Percentiles rank a stretch among this genome's conserved stretches.
These are phyloP conservation scores for Lipomyces oligophaga DNA, from an alignment of 805 yeast genomes.

Conservation along the genomic window DNA sequence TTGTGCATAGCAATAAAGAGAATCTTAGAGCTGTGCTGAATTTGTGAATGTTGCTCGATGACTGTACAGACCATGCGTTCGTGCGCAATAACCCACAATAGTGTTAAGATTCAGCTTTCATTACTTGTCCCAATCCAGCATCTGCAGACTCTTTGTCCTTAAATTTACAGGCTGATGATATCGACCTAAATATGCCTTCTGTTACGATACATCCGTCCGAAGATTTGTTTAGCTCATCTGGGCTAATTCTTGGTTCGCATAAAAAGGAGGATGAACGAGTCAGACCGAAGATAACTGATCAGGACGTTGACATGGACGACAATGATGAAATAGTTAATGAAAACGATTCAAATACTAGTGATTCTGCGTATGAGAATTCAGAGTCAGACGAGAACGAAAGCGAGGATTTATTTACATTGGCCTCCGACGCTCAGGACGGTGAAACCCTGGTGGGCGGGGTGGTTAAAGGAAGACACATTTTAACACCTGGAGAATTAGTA, in stretches of 20 bases:
- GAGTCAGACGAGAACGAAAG: constrained; percentile 33
- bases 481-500: constrained; percentile 95
- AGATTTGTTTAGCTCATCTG: constrained; percentile 19
- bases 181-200: too few species aligned
- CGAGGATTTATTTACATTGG: constrained; percentile 27
- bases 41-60: too few species aligned
- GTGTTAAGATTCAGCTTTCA: too few species aligned
- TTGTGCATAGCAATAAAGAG: too few species aligned
- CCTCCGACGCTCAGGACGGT: constrained; percentile 5
- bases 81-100: too few species aligned
- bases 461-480: constrained; percentile 43
- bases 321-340: constrained; percentile 9
- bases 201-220: constrained; percentile 17
- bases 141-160: too few species aligned
- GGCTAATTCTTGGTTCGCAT: background rate
- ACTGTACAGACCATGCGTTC: too few species aligned
- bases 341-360: constrained; percentile 1
- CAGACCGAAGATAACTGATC: background rate
- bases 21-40: too few species aligned
- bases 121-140: too few species aligned
- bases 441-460: constrained; percentile 16
- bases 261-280: background rate
- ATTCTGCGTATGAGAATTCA: constrained; percentile 3
- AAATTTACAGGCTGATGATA: too few species aligned
- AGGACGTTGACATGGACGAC: constrained; percentile 1